phyloP scores from a whole-genome alignment of 1,139 yeast genomes.

The Komagataea norvegica region DNA sequence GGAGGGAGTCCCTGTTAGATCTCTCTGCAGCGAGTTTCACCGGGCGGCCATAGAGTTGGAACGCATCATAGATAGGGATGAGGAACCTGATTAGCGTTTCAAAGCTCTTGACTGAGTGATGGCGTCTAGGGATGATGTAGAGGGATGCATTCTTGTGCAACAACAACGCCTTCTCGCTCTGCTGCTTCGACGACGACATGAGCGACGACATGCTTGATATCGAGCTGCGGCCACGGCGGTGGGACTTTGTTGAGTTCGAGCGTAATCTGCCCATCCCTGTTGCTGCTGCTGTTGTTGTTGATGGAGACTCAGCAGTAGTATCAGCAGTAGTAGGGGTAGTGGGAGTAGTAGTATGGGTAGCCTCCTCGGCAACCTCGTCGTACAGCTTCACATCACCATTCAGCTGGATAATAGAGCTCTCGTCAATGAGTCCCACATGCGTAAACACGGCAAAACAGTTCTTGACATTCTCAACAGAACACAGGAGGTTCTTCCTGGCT shows the following conservation, averaged over 20 bases:
- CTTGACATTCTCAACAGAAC: slow-evolving; percentile 57
- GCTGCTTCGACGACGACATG: no score
- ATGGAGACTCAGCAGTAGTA: no score
- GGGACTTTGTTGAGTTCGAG: no score
- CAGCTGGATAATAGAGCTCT: slow-evolving; percentile 67
- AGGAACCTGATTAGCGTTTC: slow-evolving; percentile 77
- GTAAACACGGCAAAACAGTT: slow-evolving; percentile 77
- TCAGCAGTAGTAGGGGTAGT: no score
- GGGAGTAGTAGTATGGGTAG: no score
- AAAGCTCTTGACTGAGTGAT: slow-evolving; percentile 79
- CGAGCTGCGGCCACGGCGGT: no score
- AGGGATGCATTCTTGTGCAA: slow-evolving; percentile 53
- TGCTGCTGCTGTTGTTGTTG: no score
- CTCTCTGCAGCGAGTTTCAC: slow-evolving; percentile 73
- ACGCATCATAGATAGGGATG: slow-evolving; percentile 71
- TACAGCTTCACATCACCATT: slow-evolving; percentile 65
- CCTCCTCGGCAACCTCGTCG: no score
- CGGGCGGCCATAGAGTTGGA: slow-evolving; percentile 81
- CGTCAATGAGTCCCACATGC: slow-evolving; percentile 61
- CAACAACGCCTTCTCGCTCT: no score
- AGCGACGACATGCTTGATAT: no score
- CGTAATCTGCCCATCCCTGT: no score
- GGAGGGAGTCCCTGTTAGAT: slow-evolving; percentile 58
- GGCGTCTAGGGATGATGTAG: slow-evolving; percentile 79
- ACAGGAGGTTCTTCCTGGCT: slow-evolving; percentile 58